These are phyloP conservation scores for Monoraphidium neglectum DNA, from an alignment of 139 green algal species.

Conservation along the genomic window DNA sequence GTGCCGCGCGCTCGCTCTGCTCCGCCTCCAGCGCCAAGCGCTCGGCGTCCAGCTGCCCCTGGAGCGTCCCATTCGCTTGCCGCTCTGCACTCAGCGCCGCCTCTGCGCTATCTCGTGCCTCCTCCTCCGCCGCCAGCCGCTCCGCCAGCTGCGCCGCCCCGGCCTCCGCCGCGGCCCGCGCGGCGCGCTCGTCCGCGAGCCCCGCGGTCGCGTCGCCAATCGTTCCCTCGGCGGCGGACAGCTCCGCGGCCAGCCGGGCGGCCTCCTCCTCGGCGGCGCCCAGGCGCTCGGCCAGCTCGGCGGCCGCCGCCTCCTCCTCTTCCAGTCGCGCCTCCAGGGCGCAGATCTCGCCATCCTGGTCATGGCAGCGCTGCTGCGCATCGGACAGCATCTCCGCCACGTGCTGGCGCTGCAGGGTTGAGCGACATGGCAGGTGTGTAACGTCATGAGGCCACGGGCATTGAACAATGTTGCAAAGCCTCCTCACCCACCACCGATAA, in stretches of 20 bases:
- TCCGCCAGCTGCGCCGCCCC: neutral
- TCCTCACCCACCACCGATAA: neutral
- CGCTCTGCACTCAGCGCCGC: neutral
- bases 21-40: neutral
- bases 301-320: too few species aligned
- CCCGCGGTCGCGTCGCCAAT: neutral
- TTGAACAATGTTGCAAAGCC: too few species aligned
- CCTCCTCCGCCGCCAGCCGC: neutral
- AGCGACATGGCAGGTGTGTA: too few species aligned
- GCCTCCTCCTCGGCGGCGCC: too few species aligned
- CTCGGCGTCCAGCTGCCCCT: neutral
- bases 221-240: neutral
- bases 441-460: too few species aligned
- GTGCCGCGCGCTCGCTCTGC: neutral
- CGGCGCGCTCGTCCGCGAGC: neutral
- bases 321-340: too few species aligned
- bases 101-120: neutral
- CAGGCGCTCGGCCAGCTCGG: too few species aligned
- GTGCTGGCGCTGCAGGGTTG: too few species aligned
- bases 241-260: neutral
- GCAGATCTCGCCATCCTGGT: too few species aligned
- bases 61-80: neutral
- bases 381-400: too few species aligned
- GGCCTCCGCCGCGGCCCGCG: neutral
- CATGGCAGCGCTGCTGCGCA: too few species aligned